Base-by-base conservation (phyloP, 331 rosid genomes). In the Dryas integrifolia region DNA sequence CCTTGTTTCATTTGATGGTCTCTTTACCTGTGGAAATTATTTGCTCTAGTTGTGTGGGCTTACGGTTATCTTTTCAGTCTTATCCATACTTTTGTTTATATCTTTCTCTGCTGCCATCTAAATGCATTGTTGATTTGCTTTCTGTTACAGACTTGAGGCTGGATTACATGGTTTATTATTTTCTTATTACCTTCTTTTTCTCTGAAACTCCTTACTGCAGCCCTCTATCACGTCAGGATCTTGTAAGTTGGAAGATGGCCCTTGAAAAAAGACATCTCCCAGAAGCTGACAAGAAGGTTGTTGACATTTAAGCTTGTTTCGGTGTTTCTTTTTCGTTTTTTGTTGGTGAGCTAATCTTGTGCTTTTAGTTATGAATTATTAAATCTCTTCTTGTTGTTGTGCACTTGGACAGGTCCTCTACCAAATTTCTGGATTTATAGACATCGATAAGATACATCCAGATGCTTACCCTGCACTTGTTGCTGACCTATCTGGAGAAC, bases 401-500 rank as follows among this genome's bases (percentile, higher is more conserved):
- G 68, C 69, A 38, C 77, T 73, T 82, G 75, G 67, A 71, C 92
- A 95, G 99, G 84, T 15, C 21, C 92, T 95, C 76, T 77, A 83
- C 83, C 87, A 75, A 77, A 65, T 89, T 81, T 92, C 99, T 66
- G 98, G 99, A 39, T 95, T 95, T 80, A 88, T 95, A 48, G 99
- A 95, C 85, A 65, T 84, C 58, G 96, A 88, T 78, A 95, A 83
- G 81, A 85, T 95, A 86, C 97, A 95, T 77, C 93, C 88, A 66
- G 89, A 92, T 87, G 99, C 99, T 35, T 95, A 97, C 79, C 99
- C 99, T 79, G 96, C 99, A 3, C 83, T 95, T 77, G 96, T 92
- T 72, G 97, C 98, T 63, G 99, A 95, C 74, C 83, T 92, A 16
- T 82, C 93, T 50, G 96, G 96, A 75, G 99, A 95, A 75, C 99